phyloP scores from a whole-genome alignment of 768 basidiomycete species.

The Lactarius tabidus region DNA sequence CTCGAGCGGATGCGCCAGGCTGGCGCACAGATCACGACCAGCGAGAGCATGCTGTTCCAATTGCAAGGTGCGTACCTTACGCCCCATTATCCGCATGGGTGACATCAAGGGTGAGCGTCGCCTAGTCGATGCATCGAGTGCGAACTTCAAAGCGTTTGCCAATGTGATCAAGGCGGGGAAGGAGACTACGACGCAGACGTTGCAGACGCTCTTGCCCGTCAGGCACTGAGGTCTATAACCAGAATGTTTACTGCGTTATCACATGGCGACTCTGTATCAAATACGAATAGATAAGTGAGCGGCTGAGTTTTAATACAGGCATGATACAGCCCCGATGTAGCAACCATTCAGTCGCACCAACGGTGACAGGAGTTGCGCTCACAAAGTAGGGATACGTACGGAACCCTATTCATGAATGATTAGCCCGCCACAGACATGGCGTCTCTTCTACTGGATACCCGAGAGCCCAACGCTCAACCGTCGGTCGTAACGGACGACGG shows the following conservation, averaged over 20 bases:
- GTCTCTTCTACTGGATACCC: no score
- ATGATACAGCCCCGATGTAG: no score
- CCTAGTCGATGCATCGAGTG: constrained; percentile 54
- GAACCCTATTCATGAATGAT: no score
- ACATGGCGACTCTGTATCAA: not conserved
- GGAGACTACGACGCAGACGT: constrained; percentile 46
- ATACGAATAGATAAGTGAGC: not conserved
- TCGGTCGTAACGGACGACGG: no score
- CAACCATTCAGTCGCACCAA: not conserved
- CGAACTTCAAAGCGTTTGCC: constrained; percentile 70
- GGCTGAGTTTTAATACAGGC: not conserved
- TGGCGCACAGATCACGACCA: constrained; percentile 77
- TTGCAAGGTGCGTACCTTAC: constrained; percentile 51
- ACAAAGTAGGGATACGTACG: not conserved
- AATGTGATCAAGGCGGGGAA: constrained; percentile 75
- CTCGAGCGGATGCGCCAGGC: constrained; percentile 61
- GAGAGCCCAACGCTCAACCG: no score
- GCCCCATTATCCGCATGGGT: constrained; percentile 17
- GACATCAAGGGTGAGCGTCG: constrained; percentile 14
- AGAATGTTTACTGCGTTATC: not conserved
- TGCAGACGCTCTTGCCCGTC: constrained; percentile 33
- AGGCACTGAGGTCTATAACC: not conserved
- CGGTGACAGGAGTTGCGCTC: not conserved
- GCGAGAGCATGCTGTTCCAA: constrained; percentile 78
- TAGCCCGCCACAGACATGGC: no score